Percentiles rank a stretch among this genome's conserved stretches.
These are phyloP conservation scores for Claviceps spartinae DNA, from an alignment of 2,329 filamentous ascomycete species.

Conservation along the genomic window DNA sequence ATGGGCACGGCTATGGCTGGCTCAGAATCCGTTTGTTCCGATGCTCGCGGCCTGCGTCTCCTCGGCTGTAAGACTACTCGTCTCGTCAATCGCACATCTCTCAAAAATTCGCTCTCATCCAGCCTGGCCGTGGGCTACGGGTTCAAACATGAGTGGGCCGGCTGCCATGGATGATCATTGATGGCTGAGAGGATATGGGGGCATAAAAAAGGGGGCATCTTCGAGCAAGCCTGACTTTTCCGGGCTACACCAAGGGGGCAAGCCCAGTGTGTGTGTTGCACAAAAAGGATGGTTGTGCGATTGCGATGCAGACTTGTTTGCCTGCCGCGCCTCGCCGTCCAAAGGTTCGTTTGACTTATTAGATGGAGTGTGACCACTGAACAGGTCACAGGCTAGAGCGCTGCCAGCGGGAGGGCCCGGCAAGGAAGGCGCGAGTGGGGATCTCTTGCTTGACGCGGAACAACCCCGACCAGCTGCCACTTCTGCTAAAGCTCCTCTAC, in stretches of 20 bases:
- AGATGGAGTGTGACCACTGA: too few relatives aligned
- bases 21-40: background rate
- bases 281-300: background rate
- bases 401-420: slow-evolving; percentile 6
- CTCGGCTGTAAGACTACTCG: background rate
- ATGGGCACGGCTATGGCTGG: background rate
- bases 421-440: slow-evolving; percentile 1
- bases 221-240: background rate
- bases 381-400: background rate
- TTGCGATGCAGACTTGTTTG: background rate
- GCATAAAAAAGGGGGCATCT: background rate
- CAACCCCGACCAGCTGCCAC: too few relatives aligned
- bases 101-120: background rate
- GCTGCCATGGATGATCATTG: background rate
- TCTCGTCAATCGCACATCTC: background rate
- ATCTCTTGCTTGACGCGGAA: background rate
- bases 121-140: background rate
- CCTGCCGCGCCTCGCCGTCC: background rate
- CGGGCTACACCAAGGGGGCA: background rate
- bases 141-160: background rate
- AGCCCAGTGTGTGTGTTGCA: background rate
- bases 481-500: too few relatives aligned
- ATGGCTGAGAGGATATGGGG: background rate
- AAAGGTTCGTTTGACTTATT: background rate
- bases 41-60: background rate